Conservation (phyloP, 495 filamentous ascomycete genomes). For the Tirmania nivea region DNA sequence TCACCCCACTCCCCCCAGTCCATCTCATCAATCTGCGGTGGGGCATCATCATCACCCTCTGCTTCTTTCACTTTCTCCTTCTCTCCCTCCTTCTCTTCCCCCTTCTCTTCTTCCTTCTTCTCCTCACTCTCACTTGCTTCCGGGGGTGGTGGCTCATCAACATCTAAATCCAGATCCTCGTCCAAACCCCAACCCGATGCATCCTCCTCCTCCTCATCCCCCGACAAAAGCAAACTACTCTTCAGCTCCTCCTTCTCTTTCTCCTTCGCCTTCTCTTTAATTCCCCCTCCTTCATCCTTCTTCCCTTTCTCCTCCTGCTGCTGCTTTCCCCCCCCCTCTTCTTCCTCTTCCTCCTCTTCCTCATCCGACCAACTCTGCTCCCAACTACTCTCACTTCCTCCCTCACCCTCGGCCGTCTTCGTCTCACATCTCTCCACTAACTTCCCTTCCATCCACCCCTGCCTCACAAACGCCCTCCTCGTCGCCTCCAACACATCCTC, state of each 20-base stretch:
- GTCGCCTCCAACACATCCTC: slow-evolving; percentile 55
- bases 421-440: slow-evolving; percentile 70
- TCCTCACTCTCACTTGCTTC: background rate
- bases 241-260: slow-evolving; percentile 38
- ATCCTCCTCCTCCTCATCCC: slow-evolving; percentile 24
- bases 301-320: background rate
- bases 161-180: slow-evolving; percentile 23
- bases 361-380: background rate
- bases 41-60: slow-evolving; percentile 37
- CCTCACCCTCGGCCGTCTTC: slow-evolving; percentile 27
- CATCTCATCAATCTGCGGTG: slow-evolving; percentile 9
- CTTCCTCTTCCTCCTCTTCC: background rate
- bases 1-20: slow-evolving; percentile 20
- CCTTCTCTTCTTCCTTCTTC: slow-evolving; percentile 1
- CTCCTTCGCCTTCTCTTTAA: slow-evolving; percentile 20
- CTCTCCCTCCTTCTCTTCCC: slow-evolving; percentile 37
- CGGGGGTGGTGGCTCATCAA: background rate
- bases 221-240: slow-evolving; percentile 22
- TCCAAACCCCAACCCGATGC: slow-evolving; percentile 39
- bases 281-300: background rate
- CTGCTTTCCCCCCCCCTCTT: background rate
- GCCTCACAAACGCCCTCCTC: slow-evolving; percentile 38
- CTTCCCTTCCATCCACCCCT: slow-evolving; percentile 38
- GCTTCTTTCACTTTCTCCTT: slow-evolving; percentile 45
- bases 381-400: background rate